Percentiles rank a stretch among this genome's conserved stretches.
Evolutionary conservation across 805 yeast species (phyloP).

Genomic region (Candida golubevii): DNA sequence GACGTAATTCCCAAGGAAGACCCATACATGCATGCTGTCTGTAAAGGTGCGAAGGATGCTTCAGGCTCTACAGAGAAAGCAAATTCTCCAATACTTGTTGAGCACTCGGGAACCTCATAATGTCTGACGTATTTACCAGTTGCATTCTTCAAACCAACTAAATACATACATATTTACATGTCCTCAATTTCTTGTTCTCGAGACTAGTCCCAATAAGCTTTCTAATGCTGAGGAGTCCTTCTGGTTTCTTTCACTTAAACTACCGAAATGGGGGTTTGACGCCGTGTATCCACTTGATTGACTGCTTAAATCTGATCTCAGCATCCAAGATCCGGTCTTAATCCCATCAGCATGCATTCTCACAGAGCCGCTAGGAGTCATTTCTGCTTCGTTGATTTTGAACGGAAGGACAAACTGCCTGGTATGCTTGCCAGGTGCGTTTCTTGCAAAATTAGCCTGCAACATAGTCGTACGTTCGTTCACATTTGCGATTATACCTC

Average conservation of each 20-base stretch:
- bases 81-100: neutral
- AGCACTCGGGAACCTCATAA: neutral
- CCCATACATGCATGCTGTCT: no score
- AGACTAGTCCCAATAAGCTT: slow-evolving; percentile 18
- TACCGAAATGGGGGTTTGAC: slow-evolving; percentile 29
- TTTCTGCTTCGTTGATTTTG: slow-evolving; percentile 33
- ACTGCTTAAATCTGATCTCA: slow-evolving; percentile 19
- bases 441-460: slow-evolving; percentile 32
- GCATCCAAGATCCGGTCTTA: slow-evolving; percentile 39
- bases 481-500: slow-evolving; percentile 46
- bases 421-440: slow-evolving; percentile 35
- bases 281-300: slow-evolving; percentile 27
- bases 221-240: slow-evolving; percentile 20
- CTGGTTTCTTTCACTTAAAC: slow-evolving; percentile 31
- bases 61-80: neutral
- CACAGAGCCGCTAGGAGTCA: slow-evolving; percentile 36
- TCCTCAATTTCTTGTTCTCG: slow-evolving; percentile 12
- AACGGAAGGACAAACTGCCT: slow-evolving; percentile 45
- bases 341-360: slow-evolving; percentile 39
- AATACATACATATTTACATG: neutral
- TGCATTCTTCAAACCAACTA: no score
- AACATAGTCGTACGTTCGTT: slow-evolving; percentile 31
- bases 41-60: neutral
- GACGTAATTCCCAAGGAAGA: no score
- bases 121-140: no score